These are phyloP conservation scores for Citrullus mucosospermus DNA, from an alignment of 306 rosid species.

Conservation along the genomic window DNA sequence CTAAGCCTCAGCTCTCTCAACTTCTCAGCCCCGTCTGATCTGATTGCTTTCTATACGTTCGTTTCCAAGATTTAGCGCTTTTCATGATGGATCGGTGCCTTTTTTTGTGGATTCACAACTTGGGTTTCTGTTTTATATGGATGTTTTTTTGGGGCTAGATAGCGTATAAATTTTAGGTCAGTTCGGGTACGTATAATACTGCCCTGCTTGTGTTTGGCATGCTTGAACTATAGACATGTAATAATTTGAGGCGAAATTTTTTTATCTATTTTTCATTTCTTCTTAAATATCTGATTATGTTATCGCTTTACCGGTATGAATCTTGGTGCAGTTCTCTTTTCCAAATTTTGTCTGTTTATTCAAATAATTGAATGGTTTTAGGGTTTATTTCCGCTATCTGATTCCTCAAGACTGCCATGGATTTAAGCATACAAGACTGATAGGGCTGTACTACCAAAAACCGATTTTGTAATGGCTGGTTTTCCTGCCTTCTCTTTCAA, in stretches of 20 bases:
- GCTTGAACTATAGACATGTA: not conserved
- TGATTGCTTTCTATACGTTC: not conserved
- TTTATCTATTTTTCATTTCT: not conserved
- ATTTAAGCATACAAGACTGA: not conserved
- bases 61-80: not conserved
- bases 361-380: not conserved
- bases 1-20: constrained; percentile 78
- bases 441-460: not conserved
- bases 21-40: constrained; percentile 91
- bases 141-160: not conserved
- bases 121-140: not conserved
- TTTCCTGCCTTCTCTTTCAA: not conserved
- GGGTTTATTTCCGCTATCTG: not conserved
- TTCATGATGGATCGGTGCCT: constrained; percentile 2
- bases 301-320: not conserved
- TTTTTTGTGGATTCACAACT: not conserved
- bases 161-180: not conserved
- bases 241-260: not conserved
- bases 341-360: not conserved
- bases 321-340: not conserved
- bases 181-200: not conserved
- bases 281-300: not conserved
- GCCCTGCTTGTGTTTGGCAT: not conserved
- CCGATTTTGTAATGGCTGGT: not conserved
- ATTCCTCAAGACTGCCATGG: not conserved